phyloP scores from a whole-genome alignment of 1,284 basidiomycete species.

The Pyrrhoderma noxium region DNA sequence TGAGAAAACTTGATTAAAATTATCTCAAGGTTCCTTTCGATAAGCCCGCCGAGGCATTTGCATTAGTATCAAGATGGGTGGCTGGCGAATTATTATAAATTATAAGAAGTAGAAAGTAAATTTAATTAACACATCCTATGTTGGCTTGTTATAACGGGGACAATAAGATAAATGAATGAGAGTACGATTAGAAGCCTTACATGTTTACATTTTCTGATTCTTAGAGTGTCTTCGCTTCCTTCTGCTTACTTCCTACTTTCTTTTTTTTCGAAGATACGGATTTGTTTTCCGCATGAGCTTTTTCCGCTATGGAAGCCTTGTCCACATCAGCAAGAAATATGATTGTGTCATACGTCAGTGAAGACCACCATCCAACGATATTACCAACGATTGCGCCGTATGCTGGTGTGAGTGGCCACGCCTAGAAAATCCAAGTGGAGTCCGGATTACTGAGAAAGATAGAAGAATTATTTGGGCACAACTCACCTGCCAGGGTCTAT shows the following conservation, averaged over 20 bases:
- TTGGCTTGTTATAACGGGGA: too few species aligned
- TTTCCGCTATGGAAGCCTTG: slow-evolving; percentile 6
- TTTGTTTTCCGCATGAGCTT: not conserved
- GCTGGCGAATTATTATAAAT: too few species aligned
- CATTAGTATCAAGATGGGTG: slow-evolving; percentile 56
- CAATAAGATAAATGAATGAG: too few species aligned
- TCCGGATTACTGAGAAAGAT: not conserved
- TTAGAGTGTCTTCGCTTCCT: not conserved
- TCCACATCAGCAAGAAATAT: slow-evolving; percentile 37
- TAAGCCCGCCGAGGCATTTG: slow-evolving; percentile 52
- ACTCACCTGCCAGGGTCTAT: slow-evolving; percentile 88
- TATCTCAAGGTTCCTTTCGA: slow-evolving; percentile 52
- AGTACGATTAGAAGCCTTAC: too few species aligned
- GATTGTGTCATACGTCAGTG: slow-evolving; percentile 43
- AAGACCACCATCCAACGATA: slow-evolving; percentile 51
- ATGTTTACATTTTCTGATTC: too few species aligned
- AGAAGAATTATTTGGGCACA: too few species aligned
- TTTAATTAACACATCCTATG: too few species aligned
- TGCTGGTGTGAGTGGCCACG: slow-evolving; percentile 74
- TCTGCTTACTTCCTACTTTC: slow-evolving; percentile 1
- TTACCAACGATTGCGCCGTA: slow-evolving; percentile 66
- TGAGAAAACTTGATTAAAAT: not conserved
- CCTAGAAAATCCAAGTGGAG: slow-evolving; percentile 32
- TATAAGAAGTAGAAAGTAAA: too few species aligned
- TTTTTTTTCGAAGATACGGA: not conserved